Percentiles rank a stretch among this genome's conserved stretches.
Conservation (phyloP, 164 flowering plant species). For the Piper longum region DNA sequence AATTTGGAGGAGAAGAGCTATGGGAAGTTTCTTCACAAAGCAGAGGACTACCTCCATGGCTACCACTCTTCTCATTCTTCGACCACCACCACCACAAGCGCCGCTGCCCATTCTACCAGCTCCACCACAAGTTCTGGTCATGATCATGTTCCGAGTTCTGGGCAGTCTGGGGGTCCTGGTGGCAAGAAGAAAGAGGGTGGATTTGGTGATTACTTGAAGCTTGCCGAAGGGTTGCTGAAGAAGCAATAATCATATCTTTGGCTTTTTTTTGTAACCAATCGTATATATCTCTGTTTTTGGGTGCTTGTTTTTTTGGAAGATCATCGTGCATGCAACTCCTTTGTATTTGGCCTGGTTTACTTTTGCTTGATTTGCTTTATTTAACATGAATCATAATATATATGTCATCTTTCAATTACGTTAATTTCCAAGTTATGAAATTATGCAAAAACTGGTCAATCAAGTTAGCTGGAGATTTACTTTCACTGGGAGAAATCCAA, state of each 20-base stretch:
- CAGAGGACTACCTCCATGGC: slow-evolving; percentile 36
- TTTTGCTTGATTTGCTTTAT: no score
- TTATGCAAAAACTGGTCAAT: no score
- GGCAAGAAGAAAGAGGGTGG: slow-evolving; percentile 17
- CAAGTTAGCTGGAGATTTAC: no score
- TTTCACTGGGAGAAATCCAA: no score
- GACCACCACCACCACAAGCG: slow-evolving; percentile 9
- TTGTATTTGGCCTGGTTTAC: no score
- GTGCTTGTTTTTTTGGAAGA: no score
- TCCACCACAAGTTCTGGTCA: neutral
- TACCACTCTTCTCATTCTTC: slow-evolving; percentile 22
- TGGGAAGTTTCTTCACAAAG: slow-evolving; percentile 33
- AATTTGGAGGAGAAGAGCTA: slow-evolving; percentile 23
- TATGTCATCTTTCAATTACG: no score
- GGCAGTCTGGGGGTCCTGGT: neutral
- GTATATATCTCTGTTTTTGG: no score
- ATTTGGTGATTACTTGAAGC: slow-evolving; percentile 31
- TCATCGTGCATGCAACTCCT: no score
- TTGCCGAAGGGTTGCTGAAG: slow-evolving; percentile 39
- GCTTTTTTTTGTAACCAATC: neutral
- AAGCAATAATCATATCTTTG: neutral
- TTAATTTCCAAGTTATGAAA: no score
- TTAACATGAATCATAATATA: no score
- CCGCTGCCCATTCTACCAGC: slow-evolving; percentile 6
- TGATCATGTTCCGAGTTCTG: neutral